Base-by-base conservation (phyloP, 805 yeast species). In the Candida adriatica region DNA sequence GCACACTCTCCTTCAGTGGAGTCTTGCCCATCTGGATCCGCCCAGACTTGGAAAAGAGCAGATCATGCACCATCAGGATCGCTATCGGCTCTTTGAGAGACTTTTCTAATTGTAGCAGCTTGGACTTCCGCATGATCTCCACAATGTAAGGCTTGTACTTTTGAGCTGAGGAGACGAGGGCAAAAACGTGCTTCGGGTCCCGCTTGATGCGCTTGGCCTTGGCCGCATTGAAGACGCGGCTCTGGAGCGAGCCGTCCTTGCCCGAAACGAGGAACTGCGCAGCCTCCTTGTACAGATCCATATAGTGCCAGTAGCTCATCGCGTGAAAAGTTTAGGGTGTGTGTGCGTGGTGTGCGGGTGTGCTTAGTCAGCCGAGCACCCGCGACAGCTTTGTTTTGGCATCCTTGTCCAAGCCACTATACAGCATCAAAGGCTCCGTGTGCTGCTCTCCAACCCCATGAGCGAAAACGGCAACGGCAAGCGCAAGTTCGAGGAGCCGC, bases 21-120 rank as follows among this genome's bases (percentile, higher is more conserved):
- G 80, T 86, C 48, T 87, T 88, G 6, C 94, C 94, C 66, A 86
- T 79, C 52, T 86, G 94, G 37, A 90, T 80, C 39, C 96, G 62
- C 8, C 94, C 92, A 17, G 75, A 67, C 41, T 75, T 71, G 6
- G 90, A 70, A 35, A 92, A 68, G 6, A 88, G 55, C 32, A 86
- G 62, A 58, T 90, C 98, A 49, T 90, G 94, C 1, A 79, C 79
- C 56, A 90, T 57, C 7, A 90, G 61, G 32, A 78, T 40, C 3
- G 82, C 73, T 29, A 82, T 55, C 11, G 66, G 59, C 32, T 70
- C 72, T 9, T 69, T 69, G 15, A 81, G 49, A 37, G 66, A 68
- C 35, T 66, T 68, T 20, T 73, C 75, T 23, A 55, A 62, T 22
- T 69, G 62, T 42, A 82, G 60, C n/a, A 92, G 58, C 44, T 75